A percentile compares a stretch with the other conserved stretches of the same genome.
Conservation (phyloP, 441 rosid species). For the Brassica hybrid region DNA sequence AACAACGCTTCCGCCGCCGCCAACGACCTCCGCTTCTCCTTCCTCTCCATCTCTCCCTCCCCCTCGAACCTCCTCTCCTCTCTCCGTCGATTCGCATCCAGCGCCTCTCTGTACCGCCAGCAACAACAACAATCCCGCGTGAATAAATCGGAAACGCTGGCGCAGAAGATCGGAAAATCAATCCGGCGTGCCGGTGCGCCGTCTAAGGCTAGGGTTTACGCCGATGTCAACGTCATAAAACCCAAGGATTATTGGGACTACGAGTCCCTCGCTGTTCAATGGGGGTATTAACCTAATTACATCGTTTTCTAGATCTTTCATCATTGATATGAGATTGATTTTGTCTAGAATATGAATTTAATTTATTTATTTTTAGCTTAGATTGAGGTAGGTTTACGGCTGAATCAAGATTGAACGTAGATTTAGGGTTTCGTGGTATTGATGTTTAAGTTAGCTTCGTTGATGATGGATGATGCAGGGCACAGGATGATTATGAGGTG, state of each 20-base stretch:
- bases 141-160: slow-evolving; percentile 65
- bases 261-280: slow-evolving; percentile 90
- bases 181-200: slow-evolving; percentile 93
- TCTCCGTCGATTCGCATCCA: too few species aligned
- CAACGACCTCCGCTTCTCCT: slow-evolving; percentile 38
- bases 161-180: slow-evolving; percentile 95
- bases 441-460: too few species aligned
- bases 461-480: too few species aligned
- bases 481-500: slow-evolving; percentile 46
- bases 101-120: too few species aligned
- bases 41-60: slow-evolving; percentile 28
- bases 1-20: slow-evolving; percentile 31
- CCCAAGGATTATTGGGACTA: slow-evolving; percentile 98
- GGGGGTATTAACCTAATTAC: slow-evolving; percentile 62
- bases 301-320: neutral
- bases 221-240: slow-evolving; percentile 79
- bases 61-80: too few species aligned
- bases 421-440: too few species aligned
- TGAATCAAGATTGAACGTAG: too few species aligned
- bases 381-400: slow-evolving; percentile 8
- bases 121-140: slow-evolving; percentile 21
- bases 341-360: neutral
- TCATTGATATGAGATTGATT: slow-evolving; percentile 7
- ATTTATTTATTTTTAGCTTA: too few species aligned
- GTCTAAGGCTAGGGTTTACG: slow-evolving; percentile 92